These are phyloP conservation scores for Neonectria magnoliae DNA, from an alignment of 2,329 filamentous ascomycete genomes.

Conservation along the genomic window DNA sequence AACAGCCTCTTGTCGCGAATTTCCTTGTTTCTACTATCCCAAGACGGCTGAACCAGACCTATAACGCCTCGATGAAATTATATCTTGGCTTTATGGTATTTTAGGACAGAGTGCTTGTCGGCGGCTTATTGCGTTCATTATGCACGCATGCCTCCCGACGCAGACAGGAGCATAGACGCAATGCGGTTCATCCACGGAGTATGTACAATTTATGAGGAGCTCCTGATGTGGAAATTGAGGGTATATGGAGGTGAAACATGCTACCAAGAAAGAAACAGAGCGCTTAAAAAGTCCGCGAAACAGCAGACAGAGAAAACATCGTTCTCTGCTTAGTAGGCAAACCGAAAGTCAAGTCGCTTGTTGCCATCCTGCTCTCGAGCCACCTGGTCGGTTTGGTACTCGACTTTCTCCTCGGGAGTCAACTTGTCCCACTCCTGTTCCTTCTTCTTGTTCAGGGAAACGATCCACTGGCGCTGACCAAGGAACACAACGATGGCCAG, in stretches of 20 bases:
- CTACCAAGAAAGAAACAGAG: not conserved
- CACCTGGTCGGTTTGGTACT: conserved; percentile 57
- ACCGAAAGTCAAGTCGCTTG: conserved; percentile 62
- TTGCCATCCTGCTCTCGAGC: conserved; percentile 59
- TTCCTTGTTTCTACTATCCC: too few species aligned
- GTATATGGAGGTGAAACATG: not conserved
- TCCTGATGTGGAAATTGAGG: not conserved
- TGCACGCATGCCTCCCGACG: not conserved
- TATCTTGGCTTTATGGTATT: too few species aligned
- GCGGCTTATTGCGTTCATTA: not conserved
- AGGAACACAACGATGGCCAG: conserved; percentile 62
- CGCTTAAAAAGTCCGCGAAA: not conserved
- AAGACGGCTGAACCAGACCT: too few species aligned
- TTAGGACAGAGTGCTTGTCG: too few species aligned
- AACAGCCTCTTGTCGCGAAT: too few species aligned
- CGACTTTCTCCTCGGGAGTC: conserved; percentile 54
- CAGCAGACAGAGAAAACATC: not conserved
- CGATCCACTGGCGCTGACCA: conserved; percentile 56
- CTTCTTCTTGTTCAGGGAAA: conserved; percentile 60
- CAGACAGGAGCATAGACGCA: not conserved
- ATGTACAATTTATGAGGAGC: not conserved
- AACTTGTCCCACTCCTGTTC: conserved; percentile 57
- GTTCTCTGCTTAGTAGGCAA: conserved; percentile 50
- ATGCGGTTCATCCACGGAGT: not conserved
- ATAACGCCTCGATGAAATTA: too few species aligned